Percentiles rank a stretch among this genome's conserved stretches.
Evolutionary conservation across 805 yeast species (phyloP).

Genomic region (Starmerella floricola): DNA sequence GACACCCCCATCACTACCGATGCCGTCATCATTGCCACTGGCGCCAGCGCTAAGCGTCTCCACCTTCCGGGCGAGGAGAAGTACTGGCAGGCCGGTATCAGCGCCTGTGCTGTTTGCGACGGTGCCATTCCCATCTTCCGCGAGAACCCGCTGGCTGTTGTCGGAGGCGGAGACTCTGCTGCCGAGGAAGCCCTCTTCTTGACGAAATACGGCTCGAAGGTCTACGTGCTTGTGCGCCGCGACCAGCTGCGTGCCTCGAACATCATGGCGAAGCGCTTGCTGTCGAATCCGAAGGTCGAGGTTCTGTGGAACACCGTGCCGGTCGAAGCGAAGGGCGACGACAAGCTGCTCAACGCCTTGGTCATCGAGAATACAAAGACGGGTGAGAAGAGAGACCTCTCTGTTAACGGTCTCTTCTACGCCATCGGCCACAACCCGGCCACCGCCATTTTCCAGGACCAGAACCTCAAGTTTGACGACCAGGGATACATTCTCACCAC

Average conservation of each 20-base stretch:
- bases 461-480: constrained; percentile 63
- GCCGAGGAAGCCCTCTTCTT: constrained; percentile 97
- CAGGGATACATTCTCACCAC: constrained; percentile 78
- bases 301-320: constrained; percentile 77
- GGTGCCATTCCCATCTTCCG: constrained; percentile 99
- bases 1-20: constrained; percentile 81
- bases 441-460: constrained; percentile 64
- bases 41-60: constrained; percentile 96
- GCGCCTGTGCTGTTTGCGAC: constrained; percentile 99
- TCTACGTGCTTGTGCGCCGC: constrained; percentile 83
- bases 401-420: constrained; percentile 85
- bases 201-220: constrained; percentile 96
- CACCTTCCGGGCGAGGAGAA: constrained; percentile 89
- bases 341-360: constrained; percentile 59
- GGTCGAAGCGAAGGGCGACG: constrained; percentile 86
- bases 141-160: constrained; percentile 92
- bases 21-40: constrained; percentile 87
- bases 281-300: constrained; percentile 76
- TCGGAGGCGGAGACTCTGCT: constrained; percentile 99
- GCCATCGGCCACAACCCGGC: constrained; percentile 98
- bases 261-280: constrained; percentile 91
- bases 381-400: constrained; percentile 53
- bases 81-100: constrained; percentile 98
- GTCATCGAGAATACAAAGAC: constrained; percentile 60
- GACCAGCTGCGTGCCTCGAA: constrained; percentile 89